These are phyloP conservation scores for Westerdykella aurantiaca DNA, from an alignment of 2,329 filamentous ascomycete species.

Conservation along the genomic window DNA sequence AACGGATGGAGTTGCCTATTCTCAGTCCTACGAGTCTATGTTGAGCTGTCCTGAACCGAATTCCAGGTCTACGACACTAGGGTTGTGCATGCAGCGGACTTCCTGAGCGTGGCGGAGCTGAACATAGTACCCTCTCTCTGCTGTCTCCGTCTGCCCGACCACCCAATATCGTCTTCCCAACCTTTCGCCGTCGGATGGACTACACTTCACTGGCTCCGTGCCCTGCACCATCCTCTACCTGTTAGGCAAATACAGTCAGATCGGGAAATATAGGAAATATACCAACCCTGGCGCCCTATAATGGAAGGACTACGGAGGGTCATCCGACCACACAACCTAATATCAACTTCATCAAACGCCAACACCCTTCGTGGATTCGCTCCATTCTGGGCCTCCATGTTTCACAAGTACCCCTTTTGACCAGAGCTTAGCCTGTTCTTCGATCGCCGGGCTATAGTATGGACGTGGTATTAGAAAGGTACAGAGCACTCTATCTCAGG, in stretches of 20 bases:
- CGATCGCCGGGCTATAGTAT: neutral
- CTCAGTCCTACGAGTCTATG: constrained; percentile 6
- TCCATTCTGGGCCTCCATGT: neutral
- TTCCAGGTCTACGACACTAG: neutral
- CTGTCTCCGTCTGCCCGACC: no score
- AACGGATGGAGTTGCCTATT: constrained; percentile 5
- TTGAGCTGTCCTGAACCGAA: constrained; percentile 1
- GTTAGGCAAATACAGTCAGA: neutral
- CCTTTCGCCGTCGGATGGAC: neutral
- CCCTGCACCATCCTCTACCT: neutral
- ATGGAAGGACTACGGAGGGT: neutral
- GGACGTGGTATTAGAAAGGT: neutral
- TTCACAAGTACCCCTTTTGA: neutral
- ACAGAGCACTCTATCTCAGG: neutral
- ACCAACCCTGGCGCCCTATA: neutral
- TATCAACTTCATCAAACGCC: constrained; percentile 11
- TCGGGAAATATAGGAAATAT: neutral
- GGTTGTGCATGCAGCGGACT: no score
- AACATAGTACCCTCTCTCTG: no score
- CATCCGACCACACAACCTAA: constrained; percentile 4
- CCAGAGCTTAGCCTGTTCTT: neutral
- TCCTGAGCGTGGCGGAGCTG: no score
- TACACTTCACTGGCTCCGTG: neutral
- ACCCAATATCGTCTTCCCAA: neutral
- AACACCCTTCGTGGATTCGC: neutral